Percentiles rank a stretch among this genome's conserved stretches.
Evolutionary conservation across 2,329 filamentous ascomycete genomes (phyloP).

Genomic region (Colletotrichum acutatum): DNA sequence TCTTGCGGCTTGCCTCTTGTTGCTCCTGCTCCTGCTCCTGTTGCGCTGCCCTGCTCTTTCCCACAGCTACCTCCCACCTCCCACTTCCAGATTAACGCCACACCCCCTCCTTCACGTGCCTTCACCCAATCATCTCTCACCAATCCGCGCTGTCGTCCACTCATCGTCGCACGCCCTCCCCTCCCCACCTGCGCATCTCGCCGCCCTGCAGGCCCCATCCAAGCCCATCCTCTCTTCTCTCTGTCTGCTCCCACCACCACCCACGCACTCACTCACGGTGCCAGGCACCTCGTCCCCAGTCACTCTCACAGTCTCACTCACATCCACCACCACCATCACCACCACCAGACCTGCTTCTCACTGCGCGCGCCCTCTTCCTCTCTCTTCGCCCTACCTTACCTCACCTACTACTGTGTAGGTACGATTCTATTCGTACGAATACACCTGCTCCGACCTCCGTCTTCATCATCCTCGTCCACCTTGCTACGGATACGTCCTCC

Average conservation of each 20-base stretch:
- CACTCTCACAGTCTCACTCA: slow-evolving; percentile 7
- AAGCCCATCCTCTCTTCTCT: slow-evolving; percentile 36
- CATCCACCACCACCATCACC: slow-evolving; percentile 4
- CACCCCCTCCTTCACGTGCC: not conserved
- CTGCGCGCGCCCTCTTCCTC: slow-evolving; percentile 7
- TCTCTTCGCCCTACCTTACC: not conserved
- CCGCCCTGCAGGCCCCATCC: slow-evolving; percentile 35
- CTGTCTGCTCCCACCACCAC: slow-evolving; percentile 6
- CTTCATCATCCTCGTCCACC: not conserved
- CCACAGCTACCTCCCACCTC: slow-evolving; percentile 12
- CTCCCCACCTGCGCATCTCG: slow-evolving; percentile 28
- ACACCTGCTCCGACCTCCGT: not conserved
- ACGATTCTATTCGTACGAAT: not conserved
- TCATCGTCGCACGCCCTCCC: slow-evolving; percentile 14
- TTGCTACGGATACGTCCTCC: no score
- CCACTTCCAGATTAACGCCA: slow-evolving; percentile 12
- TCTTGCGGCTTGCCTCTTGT: not conserved
- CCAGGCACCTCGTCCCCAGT: slow-evolving; percentile 13
- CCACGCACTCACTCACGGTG: not conserved
- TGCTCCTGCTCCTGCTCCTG: not conserved
- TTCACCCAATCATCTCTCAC: slow-evolving; percentile 16
- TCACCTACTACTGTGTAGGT: not conserved
- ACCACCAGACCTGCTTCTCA: slow-evolving; percentile 12
- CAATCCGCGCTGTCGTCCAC: not conserved
- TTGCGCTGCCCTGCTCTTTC: slow-evolving; percentile 11